A percentile compares a stretch with the other conserved stretches of the same genome.
Evolutionary conservation across 768 basidiomycete species (phyloP).

Genomic region (Multifurca ochricompacta): DNA sequence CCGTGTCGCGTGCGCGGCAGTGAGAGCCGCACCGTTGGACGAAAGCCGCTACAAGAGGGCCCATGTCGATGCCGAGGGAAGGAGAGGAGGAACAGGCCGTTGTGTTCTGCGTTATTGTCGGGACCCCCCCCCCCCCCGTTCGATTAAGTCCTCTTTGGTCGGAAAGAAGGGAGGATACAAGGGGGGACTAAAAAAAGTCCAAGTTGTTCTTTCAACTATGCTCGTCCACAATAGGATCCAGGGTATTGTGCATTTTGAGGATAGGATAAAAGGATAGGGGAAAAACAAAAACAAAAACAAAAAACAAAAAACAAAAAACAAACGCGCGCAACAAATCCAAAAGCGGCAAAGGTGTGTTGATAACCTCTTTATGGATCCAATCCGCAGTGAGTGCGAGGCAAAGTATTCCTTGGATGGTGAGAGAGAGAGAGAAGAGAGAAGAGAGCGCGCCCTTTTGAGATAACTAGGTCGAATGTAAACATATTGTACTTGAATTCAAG

Average conservation of each 20-base stretch:
- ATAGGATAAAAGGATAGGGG: not conserved
- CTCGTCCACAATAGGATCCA: slow-evolving; percentile 28
- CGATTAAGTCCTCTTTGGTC: not conserved
- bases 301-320: too few species aligned
- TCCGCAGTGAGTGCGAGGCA: too few species aligned
- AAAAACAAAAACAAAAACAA: too few species aligned
- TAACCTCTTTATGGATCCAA: too few species aligned
- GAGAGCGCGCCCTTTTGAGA: too few species aligned
- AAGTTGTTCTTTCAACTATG: slow-evolving; percentile 25
- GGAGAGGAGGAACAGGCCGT: slow-evolving; percentile 27
- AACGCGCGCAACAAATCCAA: slow-evolving; percentile 27
- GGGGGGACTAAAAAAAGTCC: slow-evolving; percentile 27
- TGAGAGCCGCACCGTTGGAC: slow-evolving; percentile 22
- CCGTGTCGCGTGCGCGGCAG: slow-evolving; percentile 23
- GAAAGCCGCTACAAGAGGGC: slow-evolving; percentile 23
- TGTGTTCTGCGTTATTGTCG: slow-evolving; percentile 18
- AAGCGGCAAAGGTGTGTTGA: slow-evolving; percentile 32
- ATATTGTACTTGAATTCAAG: too few species aligned
- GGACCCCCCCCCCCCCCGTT: too few species aligned
- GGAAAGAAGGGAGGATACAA: not conserved
- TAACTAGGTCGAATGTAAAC: too few species aligned
- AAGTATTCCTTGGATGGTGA: too few species aligned
- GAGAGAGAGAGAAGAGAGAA: too few species aligned
- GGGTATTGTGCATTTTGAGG: slow-evolving; percentile 23
- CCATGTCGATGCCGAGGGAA: slow-evolving; percentile 25